These are phyloP conservation scores for Phaeophleospora eucalypticola DNA, from an alignment of 2,329 filamentous ascomycete species.

Conservation along the genomic window DNA sequence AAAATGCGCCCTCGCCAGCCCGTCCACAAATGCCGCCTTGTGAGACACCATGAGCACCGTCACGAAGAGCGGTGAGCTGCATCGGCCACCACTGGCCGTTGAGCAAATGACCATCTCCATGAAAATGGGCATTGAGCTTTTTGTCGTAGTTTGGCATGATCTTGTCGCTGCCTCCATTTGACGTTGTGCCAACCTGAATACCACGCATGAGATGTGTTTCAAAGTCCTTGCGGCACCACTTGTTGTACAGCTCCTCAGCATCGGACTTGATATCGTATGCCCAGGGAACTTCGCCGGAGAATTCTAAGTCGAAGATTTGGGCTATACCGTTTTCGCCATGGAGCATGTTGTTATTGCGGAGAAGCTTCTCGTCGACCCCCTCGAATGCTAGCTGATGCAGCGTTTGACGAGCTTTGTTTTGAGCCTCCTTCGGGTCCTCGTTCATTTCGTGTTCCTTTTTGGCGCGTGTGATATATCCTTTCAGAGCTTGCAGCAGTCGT, in stretches of 20 bases:
- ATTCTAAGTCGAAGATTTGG: constrained; percentile 36
- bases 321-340: constrained; percentile 37
- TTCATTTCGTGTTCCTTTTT: background rate
- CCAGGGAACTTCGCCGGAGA: constrained; percentile 27
- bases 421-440: too few relatives aligned
- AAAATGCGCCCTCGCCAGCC: constrained; percentile 46
- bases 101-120: constrained; percentile 40
- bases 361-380: constrained; percentile 28
- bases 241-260: constrained; percentile 43
- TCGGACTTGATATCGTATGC: constrained; percentile 48
- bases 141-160: constrained; percentile 23
- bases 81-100: constrained; percentile 54
- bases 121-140: constrained; percentile 28
- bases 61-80: constrained; percentile 48
- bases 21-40: constrained; percentile 52
- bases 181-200: constrained; percentile 30
- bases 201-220: constrained; percentile 46
- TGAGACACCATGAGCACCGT: constrained; percentile 51
- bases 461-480: constrained; percentile 2
- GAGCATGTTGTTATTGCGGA: constrained; percentile 37
- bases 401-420: constrained; percentile 33
- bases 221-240: constrained; percentile 43
- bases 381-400: constrained; percentile 41
- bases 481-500: background rate
- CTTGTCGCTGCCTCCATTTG: constrained; percentile 21